These are phyloP conservation scores for Geotrichum phurueaensis DNA, from an alignment of 1,139 yeast species.

Conservation along the genomic window DNA sequence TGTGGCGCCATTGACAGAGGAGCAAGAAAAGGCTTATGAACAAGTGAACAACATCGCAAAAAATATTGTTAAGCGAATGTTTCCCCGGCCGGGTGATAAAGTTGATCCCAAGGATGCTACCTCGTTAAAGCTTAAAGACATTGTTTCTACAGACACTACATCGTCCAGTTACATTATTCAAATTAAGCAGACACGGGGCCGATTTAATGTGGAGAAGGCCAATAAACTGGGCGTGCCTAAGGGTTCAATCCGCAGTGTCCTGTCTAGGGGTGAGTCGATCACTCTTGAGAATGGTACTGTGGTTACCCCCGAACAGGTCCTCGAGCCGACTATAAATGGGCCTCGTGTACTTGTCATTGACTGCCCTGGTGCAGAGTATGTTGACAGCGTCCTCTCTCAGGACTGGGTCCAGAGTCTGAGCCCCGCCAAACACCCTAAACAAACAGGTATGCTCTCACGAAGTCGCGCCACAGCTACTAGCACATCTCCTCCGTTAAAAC, in stretches of 20 bases:
- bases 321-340: constrained; percentile 56
- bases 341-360: constrained; percentile 65
- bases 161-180: constrained; percentile 57
- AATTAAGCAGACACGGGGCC: constrained; percentile 69
- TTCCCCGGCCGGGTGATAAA: constrained; percentile 11
- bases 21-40: not conserved
- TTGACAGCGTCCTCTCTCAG: constrained; percentile 29
- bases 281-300: constrained; percentile 52
- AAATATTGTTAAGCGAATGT: constrained; percentile 21
- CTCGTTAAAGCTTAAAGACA: not conserved
- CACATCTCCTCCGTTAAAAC: constrained; percentile 9
- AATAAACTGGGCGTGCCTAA: constrained; percentile 60
- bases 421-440: not conserved
- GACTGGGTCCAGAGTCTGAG: constrained; percentile 17
- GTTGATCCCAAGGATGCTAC: not conserved
- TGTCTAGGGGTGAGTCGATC: constrained; percentile 59
- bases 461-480: not conserved
- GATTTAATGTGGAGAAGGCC: constrained; percentile 64
- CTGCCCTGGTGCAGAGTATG: constrained; percentile 54
- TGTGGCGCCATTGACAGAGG: not conserved
- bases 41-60: constrained; percentile 12
- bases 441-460: constrained; percentile 9
- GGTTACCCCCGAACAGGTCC: constrained; percentile 64
- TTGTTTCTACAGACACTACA: constrained; percentile 9
- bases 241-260: constrained; percentile 52